Evolutionary conservation across 108 stramenopile genomes (phyloP).

Genomic region (Aurantiochytrium sp.): DNA sequence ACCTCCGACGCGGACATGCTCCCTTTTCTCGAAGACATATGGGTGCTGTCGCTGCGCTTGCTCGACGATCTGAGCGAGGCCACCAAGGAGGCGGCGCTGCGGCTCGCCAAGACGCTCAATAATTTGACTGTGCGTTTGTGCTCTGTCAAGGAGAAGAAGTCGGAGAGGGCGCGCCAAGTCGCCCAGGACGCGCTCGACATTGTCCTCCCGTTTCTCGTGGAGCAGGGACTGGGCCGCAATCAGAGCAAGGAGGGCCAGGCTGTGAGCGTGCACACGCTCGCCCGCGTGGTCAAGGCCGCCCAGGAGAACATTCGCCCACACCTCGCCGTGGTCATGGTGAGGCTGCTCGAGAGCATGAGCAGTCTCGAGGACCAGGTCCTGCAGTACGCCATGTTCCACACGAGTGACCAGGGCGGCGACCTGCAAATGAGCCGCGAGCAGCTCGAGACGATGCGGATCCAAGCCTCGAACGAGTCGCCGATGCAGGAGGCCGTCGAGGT

Average conservation of each 20-base stretch:
- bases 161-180: background rate
- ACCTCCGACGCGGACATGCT: background rate
- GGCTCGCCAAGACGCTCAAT: background rate
- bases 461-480: background rate
- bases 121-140: constrained; percentile 5
- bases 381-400: constrained; percentile 16
- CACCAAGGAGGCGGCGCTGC: background rate
- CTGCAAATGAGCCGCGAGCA: constrained; percentile 10
- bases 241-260: constrained; percentile 29
- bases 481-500: constrained; percentile 18
- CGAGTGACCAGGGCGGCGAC: background rate
- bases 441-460: constrained; percentile 6
- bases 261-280: background rate
- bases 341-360: constrained; percentile 8
- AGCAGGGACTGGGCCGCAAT: background rate
- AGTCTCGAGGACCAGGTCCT: background rate
- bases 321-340: background rate
- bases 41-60: constrained; percentile 10
- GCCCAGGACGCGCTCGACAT: background rate
- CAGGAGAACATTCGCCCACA: background rate
- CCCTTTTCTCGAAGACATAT: background rate
- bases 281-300: constrained; percentile 20
- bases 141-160: background rate
- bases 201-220: background rate
- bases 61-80: constrained; percentile 20